phyloP scores from a whole-genome alignment of 2,329 filamentous ascomycete genomes.

The Akanthomyces uredinophilus region DNA sequence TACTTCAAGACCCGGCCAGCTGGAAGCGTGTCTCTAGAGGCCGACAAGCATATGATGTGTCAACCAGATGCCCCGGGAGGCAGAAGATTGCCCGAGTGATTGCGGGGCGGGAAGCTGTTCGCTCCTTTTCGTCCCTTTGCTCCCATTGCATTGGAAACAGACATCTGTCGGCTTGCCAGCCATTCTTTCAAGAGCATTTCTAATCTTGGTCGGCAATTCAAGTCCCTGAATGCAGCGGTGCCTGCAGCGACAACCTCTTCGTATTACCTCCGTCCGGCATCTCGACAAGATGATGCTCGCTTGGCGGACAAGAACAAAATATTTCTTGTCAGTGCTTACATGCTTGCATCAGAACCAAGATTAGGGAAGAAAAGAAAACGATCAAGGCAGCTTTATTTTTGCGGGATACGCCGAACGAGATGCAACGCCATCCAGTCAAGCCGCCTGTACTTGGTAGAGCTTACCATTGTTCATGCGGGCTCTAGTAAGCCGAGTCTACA shows the following conservation, averaged over 20 bases:
- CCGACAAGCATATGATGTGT: neutral
- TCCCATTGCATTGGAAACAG: neutral
- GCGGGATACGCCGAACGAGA: neutral
- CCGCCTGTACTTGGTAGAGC: neutral
- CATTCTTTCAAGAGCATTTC: neutral
- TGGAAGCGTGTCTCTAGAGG: neutral
- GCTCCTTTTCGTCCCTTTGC: neutral
- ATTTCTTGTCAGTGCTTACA: neutral
- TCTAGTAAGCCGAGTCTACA: conserved; percentile 10
- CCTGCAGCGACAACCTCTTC: neutral
- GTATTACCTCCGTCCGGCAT: neutral
- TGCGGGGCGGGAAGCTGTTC: neutral
- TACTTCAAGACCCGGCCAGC: neutral
- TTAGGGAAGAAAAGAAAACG: neutral
- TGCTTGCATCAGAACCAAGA: neutral
- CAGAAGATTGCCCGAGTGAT: neutral
- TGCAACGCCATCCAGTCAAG: neutral
- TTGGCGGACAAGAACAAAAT: too few relatives aligned
- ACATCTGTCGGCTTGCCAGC: neutral
- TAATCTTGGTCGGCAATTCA: too few relatives aligned
- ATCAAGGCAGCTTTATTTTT: neutral
- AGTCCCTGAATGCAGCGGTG: too few relatives aligned
- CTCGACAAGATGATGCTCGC: too few relatives aligned
- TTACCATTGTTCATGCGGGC: neutral
- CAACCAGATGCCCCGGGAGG: neutral